These are phyloP conservation scores for Gossypium arboreum DNA, from an alignment of 345 rosid species.

Conservation along the genomic window DNA sequence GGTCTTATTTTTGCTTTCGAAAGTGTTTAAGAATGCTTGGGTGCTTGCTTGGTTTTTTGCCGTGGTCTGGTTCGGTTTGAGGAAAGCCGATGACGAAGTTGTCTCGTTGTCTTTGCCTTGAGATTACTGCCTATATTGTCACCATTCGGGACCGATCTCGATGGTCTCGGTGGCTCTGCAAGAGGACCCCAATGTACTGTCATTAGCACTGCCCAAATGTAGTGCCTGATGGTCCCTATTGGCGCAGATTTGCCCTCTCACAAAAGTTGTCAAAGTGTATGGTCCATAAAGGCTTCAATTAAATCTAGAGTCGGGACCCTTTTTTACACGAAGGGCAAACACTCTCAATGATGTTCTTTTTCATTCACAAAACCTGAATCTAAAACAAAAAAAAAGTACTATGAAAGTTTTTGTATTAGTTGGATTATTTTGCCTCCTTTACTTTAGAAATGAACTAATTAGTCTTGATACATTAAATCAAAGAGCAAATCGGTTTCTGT, in stretches of 20 bases:
- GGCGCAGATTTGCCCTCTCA: slow-evolving; percentile 1
- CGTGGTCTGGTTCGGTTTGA: background rate
- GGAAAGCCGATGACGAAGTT: background rate
- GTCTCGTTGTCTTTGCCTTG: background rate
- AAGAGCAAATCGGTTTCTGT: too few species aligned
- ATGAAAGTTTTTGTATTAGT: too few species aligned
- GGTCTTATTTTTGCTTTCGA: too few species aligned
- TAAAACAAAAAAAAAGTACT: too few species aligned
- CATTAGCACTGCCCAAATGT: background rate
- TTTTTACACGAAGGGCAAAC: too few species aligned
- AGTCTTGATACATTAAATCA: too few species aligned
- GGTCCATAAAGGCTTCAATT: background rate
- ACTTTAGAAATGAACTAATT: too few species aligned
- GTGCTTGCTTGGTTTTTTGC: background rate
- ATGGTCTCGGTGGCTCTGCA: background rate
- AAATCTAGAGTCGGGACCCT: too few species aligned
- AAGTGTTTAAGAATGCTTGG: too few species aligned
- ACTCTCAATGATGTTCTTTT: too few species aligned
- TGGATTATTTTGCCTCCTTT: too few species aligned
- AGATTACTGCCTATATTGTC: background rate
- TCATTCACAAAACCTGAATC: too few species aligned
- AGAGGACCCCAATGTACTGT: background rate
- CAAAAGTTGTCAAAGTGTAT: background rate
- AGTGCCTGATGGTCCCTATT: slow-evolving; percentile 3
- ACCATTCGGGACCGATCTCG: background rate